Evolutionary conservation across 2,329 filamentous ascomycete species (phyloP), one percentile per base, ranked within the genome.

Genomic region (Aspergillus sp.): DNA sequence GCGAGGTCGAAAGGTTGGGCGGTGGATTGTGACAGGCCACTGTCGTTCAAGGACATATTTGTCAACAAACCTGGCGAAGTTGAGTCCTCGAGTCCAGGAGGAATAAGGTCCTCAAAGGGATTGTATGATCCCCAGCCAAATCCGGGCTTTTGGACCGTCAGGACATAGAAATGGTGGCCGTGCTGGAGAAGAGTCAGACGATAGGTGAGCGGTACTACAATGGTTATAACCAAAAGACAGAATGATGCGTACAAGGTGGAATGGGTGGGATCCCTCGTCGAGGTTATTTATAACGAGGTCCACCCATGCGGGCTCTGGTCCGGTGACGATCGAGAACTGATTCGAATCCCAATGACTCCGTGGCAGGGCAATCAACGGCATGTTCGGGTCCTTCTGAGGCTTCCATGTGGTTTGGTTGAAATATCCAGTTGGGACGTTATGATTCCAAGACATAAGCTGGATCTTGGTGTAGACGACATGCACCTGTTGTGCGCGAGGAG

Each of bases 281-380:
- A 81, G 68, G 54, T 82, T 82, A 60, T 83, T 82, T 48, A 82
- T 68, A 3, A 81, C 70, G 1, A 82, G 61, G 59, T 82, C 79
- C 1, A 81, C 68, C 79, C 80, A 82, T 27, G 49, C 22, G 22
- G 22, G 22, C 22, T 24, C 5, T 51, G 5, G 30, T 22, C 1
- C 15, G 8, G 73, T 68, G n/a, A 61, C 63, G 40, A 58, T 47
- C 1, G 74, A 68, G 8, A 75, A 59, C 6, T 24, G 15, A 24
- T 24, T 24, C 22, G 22, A 24, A 24, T 24, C 22, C 22, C 22
- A 24, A 24, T 4, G 22, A 24, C 22, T 24, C 22, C 22, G 22
- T 24, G 22, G 22, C 22, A 24, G 22, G 22, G 22, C 4, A 24
- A 24, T 24, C 22, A 24, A 24, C 1, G 22, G 22, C 22, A 24